phyloP scores from a whole-genome alignment of 2,329 filamentous ascomycete species.

The Verticillium nonalfalfae region DNA sequence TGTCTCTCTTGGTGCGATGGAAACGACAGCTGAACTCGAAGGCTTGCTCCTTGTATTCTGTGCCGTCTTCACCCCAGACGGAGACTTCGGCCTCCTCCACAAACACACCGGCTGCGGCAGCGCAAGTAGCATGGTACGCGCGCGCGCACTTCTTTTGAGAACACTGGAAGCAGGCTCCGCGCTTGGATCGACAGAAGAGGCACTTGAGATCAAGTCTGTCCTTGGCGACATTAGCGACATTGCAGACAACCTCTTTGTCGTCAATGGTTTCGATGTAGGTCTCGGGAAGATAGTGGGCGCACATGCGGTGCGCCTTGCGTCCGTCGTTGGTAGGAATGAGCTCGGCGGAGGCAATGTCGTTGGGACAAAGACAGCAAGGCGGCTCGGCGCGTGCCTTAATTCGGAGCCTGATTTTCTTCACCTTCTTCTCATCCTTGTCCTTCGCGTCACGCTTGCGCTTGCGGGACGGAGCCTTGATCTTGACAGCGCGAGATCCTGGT shows the following conservation, averaged over 20 bases:
- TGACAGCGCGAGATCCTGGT: slow-evolving; percentile 33
- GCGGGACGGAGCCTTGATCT: slow-evolving; percentile 28
- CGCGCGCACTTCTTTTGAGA: slow-evolving; percentile 90
- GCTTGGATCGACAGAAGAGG: slow-evolving; percentile 88
- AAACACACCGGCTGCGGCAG: slow-evolving; percentile 84
- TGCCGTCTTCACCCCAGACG: slow-evolving; percentile 83
- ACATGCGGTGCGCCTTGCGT: slow-evolving; percentile 79
- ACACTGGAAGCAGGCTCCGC: slow-evolving; percentile 95
- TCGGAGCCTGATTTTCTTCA: slow-evolving; percentile 73
- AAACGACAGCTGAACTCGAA: slow-evolving; percentile 94
- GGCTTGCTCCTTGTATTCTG: slow-evolving; percentile 84
- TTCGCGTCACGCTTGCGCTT: slow-evolving; percentile 59
- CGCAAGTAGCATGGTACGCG: slow-evolving; percentile 93
- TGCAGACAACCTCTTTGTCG: slow-evolving; percentile 67
- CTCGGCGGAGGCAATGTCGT: slow-evolving; percentile 74
- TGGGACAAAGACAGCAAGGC: slow-evolving; percentile 88
- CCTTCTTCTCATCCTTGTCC: slow-evolving; percentile 39
- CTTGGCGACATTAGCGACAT: slow-evolving; percentile 76
- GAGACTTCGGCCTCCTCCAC: slow-evolving; percentile 82
- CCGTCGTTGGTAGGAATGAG: slow-evolving; percentile 86
- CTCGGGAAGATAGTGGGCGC: slow-evolving; percentile 86
- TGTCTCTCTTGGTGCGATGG: slow-evolving; percentile 82
- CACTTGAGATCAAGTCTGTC: slow-evolving; percentile 88
- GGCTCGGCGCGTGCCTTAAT: slow-evolving; percentile 66
- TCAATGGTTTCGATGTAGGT: slow-evolving; percentile 74